Evolutionary conservation across 2,329 filamentous ascomycete genomes (phyloP), one percentile per base, ranked within the genome.

Genomic region (Talaromyces sp.): DNA sequence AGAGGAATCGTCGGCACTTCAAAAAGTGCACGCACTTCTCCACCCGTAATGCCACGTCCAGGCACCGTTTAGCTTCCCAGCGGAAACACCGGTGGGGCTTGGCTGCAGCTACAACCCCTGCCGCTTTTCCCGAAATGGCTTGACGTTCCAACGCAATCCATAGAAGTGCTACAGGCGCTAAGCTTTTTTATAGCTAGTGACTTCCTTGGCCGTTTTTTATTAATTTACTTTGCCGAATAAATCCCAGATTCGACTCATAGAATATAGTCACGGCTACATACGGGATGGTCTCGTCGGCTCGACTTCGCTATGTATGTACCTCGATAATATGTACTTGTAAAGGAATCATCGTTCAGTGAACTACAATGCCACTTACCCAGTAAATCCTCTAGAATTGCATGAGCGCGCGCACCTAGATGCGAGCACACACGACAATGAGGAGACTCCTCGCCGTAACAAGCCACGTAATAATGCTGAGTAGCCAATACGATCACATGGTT

Each of bases 21-120:
- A 3, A 8, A 49, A n/a, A 17, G 19, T 15, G 37, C 64, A 59
- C 64, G 52, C 60, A 62, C 59, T 47, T 62, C 35, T 43, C 11
- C 33, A 47, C 31, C 8, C 9, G 8, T 58, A 50, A 31, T 59
- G 52, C 64, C 64, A 66, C 64, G 43, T 47, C 60, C 60, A 62
- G 64, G 64, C n/a, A 62, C 59, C 25, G 33, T 22, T 22, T 22
- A 22, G 22, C 22, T 22, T 22, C 22, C 22, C 22, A 31, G 19
- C 10, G 43, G 62, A 58, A 59, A 47, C 62, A 50, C 17, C 41
- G 50, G 59, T 62, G 63, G 63, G 57, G 58, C 41, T 50, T 64
- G 62, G 54, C 62, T 35, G 49, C 41, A 58, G 31, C 50, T 33
- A 9, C 31, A 54, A 39, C 43, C 43, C 64, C 59, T 66, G 59